A percentile compares a stretch with the other conserved stretches of the same genome.
phyloP scores from a whole-genome alignment of 108 stramenopile species.

The Thalassiosira profunda region DNA sequence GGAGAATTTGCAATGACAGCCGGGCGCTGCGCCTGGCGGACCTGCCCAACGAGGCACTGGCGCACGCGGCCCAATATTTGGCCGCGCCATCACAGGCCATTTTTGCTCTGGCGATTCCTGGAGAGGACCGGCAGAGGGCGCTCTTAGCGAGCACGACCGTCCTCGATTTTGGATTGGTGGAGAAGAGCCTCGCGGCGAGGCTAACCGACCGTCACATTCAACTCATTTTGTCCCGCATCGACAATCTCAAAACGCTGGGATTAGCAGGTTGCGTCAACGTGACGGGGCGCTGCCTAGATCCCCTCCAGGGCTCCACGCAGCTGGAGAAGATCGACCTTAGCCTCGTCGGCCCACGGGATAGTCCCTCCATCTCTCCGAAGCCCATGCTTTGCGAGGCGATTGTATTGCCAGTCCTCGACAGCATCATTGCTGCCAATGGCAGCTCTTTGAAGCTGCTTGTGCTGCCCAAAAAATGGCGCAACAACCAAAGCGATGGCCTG shows the following conservation, averaged over 20 bases:
- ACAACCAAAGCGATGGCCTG: background rate
- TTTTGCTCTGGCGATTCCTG: no score
- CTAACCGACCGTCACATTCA: constrained; percentile 15
- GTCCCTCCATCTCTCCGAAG: background rate
- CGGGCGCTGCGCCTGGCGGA: no score
- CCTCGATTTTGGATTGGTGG: constrained; percentile 13
- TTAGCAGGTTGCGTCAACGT: constrained; percentile 12
- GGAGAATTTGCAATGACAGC: no score
- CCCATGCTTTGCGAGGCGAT: no score
- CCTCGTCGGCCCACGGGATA: background rate
- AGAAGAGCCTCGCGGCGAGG: constrained; percentile 4
- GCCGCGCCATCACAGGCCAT: no score
- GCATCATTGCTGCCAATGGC: constrained; percentile 4
- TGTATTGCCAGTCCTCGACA: constrained; percentile 5
- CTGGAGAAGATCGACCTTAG: constrained; percentile 16
- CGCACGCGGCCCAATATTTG: no score
- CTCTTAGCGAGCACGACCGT: no score
- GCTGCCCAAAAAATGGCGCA: constrained; percentile 1
- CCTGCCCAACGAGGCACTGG: no score
- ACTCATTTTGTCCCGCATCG: background rate
- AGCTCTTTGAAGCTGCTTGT: constrained; percentile 3
- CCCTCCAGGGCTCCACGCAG: background rate
- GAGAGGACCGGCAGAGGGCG: no score
- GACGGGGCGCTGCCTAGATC: constrained; percentile 2
- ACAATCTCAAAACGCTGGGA: constrained; percentile 8